A percentile compares a stretch with the other conserved stretches of the same genome.
phyloP scores from a whole-genome alignment of 164 flowering plant genomes.

The Platanus orientalis region DNA sequence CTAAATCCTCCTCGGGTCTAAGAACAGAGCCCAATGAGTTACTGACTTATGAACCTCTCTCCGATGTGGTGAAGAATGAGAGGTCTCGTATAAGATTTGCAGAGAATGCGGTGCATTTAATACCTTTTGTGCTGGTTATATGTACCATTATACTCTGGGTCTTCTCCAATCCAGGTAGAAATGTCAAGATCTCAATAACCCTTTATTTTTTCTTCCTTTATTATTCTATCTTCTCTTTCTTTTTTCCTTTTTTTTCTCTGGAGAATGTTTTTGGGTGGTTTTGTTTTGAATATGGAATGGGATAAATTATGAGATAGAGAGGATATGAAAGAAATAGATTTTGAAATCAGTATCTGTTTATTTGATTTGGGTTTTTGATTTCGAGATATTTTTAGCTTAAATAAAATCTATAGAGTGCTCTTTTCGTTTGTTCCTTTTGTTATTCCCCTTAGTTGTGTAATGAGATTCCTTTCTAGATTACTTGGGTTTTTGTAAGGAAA shows the following conservation, averaged over 20 bases:
- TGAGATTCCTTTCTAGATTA: too few relatives aligned
- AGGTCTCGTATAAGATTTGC: conserved; percentile 43
- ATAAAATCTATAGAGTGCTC: too few relatives aligned
- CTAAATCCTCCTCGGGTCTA: conserved; percentile 1
- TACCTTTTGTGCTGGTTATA: conserved; percentile 57
- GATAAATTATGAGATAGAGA: background rate
- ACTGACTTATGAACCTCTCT: conserved; percentile 46
- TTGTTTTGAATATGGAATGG: too few relatives aligned
- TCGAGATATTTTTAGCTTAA: background rate
- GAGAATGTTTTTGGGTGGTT: too few relatives aligned
- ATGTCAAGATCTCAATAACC: background rate
- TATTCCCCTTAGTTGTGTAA: too few relatives aligned
- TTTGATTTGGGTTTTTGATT: too few relatives aligned
- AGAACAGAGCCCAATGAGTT: conserved; percentile 21
- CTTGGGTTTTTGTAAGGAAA: too few relatives aligned
- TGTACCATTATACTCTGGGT: conserved; percentile 63
- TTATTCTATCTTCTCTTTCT: background rate
- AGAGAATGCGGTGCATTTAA: conserved; percentile 57
- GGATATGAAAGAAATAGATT: background rate
- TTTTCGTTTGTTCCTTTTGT: too few relatives aligned
- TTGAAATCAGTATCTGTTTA: background rate
- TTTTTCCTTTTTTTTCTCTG: background rate
- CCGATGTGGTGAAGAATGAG: conserved; percentile 49
- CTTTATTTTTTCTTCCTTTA: background rate
- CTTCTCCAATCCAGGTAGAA: conserved; percentile 55